A percentile compares a stretch with the other conserved stretches of the same genome.
Conservation (phyloP, 495 filamentous ascomycete species). For the Penicillium turbatum region DNA sequence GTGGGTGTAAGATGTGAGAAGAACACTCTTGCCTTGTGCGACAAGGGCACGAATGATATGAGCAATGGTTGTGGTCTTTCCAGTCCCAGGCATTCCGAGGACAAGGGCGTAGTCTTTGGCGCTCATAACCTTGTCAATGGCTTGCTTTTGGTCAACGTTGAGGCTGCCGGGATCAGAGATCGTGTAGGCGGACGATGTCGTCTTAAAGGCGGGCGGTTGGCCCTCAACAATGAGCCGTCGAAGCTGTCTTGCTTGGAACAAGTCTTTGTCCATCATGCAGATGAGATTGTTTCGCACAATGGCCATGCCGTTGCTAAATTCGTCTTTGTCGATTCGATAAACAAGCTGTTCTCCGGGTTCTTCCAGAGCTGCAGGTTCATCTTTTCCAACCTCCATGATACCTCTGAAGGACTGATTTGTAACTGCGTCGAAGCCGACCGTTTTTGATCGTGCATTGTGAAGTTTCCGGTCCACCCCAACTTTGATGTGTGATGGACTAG, state of each 20-base stretch:
- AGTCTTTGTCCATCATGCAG: conserved; percentile 78
- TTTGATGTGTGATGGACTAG: conserved; percentile 67
- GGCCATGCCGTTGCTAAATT: conserved; percentile 97
- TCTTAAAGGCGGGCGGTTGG: conserved; percentile 67
- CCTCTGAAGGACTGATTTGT: conserved; percentile 82
- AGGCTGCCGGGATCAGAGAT: conserved; percentile 50
- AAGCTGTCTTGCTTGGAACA: conserved; percentile 67
- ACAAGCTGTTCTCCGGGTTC: conserved; percentile 56
- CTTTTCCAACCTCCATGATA: conserved; percentile 79
- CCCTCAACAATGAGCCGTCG: conserved; percentile 74
- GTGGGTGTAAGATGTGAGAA: conserved; percentile 93
- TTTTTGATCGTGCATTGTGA: conserved; percentile 75
- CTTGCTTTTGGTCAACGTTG: conserved; percentile 80
- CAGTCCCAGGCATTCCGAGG: conserved; percentile 95
- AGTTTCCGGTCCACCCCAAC: conserved; percentile 85
- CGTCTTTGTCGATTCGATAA: conserved; percentile 93
- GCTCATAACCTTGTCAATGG: conserved; percentile 91
- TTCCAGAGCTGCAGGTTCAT: conserved; percentile 39
- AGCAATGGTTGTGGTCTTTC: conserved; percentile 95
- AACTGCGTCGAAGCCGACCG: conserved; percentile 65
- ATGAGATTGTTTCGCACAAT: conserved; percentile 89
- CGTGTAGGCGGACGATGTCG: conserved; percentile 54
- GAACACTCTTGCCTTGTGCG: conserved; percentile 82
- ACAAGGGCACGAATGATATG: conserved; percentile 94
- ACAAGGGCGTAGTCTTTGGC: conserved; percentile 92